These are phyloP conservation scores for Fraxinus floribunda DNA, from an alignment of 305 asterid species.

Conservation along the genomic window DNA sequence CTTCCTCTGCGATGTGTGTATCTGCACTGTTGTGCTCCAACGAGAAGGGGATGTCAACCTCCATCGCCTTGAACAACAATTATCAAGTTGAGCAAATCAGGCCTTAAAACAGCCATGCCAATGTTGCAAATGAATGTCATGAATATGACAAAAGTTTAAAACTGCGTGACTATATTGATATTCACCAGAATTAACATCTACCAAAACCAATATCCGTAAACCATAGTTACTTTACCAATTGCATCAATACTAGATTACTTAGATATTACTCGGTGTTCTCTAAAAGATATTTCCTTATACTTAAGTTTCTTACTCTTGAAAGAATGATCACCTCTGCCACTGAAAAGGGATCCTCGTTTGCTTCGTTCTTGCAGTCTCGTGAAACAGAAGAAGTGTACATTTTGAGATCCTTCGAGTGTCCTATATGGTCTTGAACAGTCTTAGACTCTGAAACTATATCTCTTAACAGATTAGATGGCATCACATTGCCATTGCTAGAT, in stretches of 20 bases:
- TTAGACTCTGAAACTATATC: slow-evolving; percentile 8
- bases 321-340: slow-evolving; percentile 31
- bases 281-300: neutral
- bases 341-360: slow-evolving; percentile 15
- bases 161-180: neutral
- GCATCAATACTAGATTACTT: neutral
- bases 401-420: slow-evolving; percentile 1
- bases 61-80: slow-evolving; percentile 26
- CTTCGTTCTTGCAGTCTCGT: slow-evolving; percentile 10
- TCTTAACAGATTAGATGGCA: slow-evolving; percentile 22
- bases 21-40: slow-evolving; percentile 25
- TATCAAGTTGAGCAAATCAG: neutral
- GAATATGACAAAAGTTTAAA: neutral
- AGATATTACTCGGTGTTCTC: neutral
- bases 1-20: slow-evolving; percentile 22
- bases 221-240: neutral
- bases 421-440: slow-evolving; percentile 23
- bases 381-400: slow-evolving; percentile 9
- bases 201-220: neutral
- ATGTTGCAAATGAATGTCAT: neutral
- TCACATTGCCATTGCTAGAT: slow-evolving; percentile 27
- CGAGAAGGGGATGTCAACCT: slow-evolving; percentile 14
- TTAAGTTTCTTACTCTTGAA: neutral
- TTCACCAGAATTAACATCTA: neutral
- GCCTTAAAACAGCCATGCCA: neutral